Base-by-base conservation (phyloP, 495 filamentous ascomycete species). In the Penicillium simplicissimum region DNA sequence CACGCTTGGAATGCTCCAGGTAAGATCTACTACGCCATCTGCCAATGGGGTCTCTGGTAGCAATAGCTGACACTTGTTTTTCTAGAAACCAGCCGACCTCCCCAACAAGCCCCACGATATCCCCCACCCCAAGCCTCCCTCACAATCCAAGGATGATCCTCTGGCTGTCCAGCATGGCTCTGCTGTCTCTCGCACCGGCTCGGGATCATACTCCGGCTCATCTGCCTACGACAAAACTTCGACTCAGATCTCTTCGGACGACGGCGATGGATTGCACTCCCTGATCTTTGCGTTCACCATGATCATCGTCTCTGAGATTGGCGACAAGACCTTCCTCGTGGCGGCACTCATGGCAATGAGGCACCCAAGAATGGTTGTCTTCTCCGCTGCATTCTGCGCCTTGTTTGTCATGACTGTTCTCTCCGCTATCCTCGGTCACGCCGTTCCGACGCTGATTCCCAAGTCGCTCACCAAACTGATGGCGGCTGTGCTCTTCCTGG, bases 311-410 rank as follows among this genome's bases (percentile, higher is more conserved):
- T 97, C 95, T 62, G 95, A 98, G 72, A 87, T 98, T 71, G 95
- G 95, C 60, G 95, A 98, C 84, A 98, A 98, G 75, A 98, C 95
- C 0, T 98, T 98, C 78, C 82, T 98, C 42, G 92, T 98, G 45
- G 95, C 95, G 14, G 95, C 95, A 25, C 83, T 98, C 21, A 98
- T 98, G 95, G 95, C 95, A 2, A 98, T 98, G 95, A 92, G 96
- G 65, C 93, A 98, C 71, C 89, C 95, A 45, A 91, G 94, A 35
- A 74, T 97, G 56, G 81, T 97, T 13, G 96, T 98, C 43, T 98
- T 98, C 78, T 87, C 90, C 8, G 92, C 95, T 7, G 95, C 95
- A n/a, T 92, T 98, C 67, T 82, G 86, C 61, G 96, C 95, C 23
- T 78, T 98, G 54, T 85, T 96, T 55, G 83, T 87, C 71, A 98